Base-by-base conservation (phyloP, 768 basidiomycete species). In the Xerocomellus intermedius region DNA sequence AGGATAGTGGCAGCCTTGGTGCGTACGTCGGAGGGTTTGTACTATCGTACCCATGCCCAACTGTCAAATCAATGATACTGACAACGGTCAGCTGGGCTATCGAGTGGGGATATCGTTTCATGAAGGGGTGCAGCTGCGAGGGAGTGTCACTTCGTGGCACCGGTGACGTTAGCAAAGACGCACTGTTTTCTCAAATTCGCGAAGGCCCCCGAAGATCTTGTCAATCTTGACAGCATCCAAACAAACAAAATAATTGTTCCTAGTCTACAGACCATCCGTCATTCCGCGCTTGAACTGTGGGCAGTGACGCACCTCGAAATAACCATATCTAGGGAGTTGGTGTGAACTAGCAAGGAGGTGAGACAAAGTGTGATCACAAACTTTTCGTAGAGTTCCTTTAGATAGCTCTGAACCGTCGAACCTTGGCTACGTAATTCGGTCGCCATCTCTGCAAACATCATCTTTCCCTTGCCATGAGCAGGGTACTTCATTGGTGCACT, bases 221-320 rank as follows among this genome's bases (percentile, higher is more conserved):
- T 88, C 80, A 50, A 89, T 84, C 21, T 78, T 84, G n/a, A 69
- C 50, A 3, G 87, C 78, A 49, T 91, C 82, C n/a, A 70, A 74
- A 65, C 89, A 93, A 50, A 86, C 68, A 71, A 92, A 92, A 66
- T 91, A 94, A 60, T 87, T 86, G 66, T 95, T 95, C 59, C 79
- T 86, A 1, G 86, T 90, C 87, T 89, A 64, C 21, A 38, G n/a
- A 24, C 6, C 30, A 36, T 44, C 30, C 32, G 33, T 57, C 46
- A 59, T 47, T 17, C 12, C 52, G 50, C 14, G 8, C 26, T 44
- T 26, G 17, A 22, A 32, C n/a, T 42, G 21, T 39, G 28, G 12
- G 13, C 32, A 47, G 10, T 8, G 5, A 45, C 48, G 9, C 19
- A 86, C 89, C 79, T 90, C 79, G 62, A 91, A 92, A 64, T 82